A percentile compares a stretch with the other conserved stretches of the same genome.
These are phyloP conservation scores for Conticribra weissflogii DNA, from an alignment of 108 stramenopile genomes.

Conservation along the genomic window DNA sequence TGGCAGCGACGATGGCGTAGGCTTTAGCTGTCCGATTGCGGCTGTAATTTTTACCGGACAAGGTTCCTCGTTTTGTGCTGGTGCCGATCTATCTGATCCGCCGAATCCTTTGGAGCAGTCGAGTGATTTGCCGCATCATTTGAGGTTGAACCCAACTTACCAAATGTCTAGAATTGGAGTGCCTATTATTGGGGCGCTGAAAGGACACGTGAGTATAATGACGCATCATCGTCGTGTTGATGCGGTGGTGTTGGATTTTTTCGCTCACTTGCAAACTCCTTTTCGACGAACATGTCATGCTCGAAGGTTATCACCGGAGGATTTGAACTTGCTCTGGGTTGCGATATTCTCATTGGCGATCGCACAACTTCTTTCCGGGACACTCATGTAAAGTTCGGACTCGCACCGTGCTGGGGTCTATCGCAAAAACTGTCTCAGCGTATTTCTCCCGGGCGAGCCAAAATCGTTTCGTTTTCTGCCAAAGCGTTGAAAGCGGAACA, in stretches of 20 bases:
- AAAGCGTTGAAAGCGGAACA: conserved; percentile 32
- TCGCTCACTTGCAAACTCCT: too few relatives aligned
- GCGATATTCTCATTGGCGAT: conserved; percentile 57
- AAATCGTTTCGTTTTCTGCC: conserved; percentile 48
- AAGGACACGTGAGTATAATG: conserved; percentile 41
- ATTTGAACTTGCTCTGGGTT: conserved; percentile 61
- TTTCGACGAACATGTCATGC: neutral
- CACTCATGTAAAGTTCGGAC: conserved; percentile 62
- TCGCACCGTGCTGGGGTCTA: conserved; percentile 66
- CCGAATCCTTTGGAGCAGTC: conserved; percentile 54
- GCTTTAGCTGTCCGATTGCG: conserved; percentile 13
- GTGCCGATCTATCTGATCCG: conserved; percentile 57
- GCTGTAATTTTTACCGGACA: conserved; percentile 55
- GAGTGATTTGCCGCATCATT: conserved; percentile 47
- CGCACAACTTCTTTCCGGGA: conserved; percentile 53
- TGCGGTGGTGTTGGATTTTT: too few relatives aligned
- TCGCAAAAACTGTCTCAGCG: conserved; percentile 47
- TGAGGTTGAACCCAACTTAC: conserved; percentile 50
- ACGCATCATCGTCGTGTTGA: neutral
- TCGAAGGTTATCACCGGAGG: conserved; percentile 54
- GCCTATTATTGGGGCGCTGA: conserved; percentile 55
- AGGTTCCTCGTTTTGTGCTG: conserved; percentile 56
- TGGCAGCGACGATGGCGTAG: conserved; percentile 3
- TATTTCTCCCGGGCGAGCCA: conserved; percentile 56
- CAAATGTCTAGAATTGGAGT: conserved; percentile 45